Percentiles rank a stretch among this genome's conserved stretches.
phyloP scores from a whole-genome alignment of 371 early-diverging fungal genomes.

The Circinella minor region DNA sequence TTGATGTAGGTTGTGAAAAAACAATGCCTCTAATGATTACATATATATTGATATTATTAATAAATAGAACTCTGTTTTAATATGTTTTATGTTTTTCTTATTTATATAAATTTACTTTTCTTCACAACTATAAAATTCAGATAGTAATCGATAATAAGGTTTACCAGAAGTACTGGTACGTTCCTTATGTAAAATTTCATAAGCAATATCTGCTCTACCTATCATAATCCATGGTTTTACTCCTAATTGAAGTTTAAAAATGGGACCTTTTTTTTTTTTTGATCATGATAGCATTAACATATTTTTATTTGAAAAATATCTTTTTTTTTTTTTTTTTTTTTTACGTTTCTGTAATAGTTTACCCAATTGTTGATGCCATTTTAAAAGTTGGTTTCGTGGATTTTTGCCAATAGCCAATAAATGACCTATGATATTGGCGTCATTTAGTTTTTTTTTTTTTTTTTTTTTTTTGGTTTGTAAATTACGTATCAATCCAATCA shows the following conservation, averaged over 20 bases:
- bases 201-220: slow-evolving; percentile 22
- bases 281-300: background rate
- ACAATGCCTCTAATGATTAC: background rate
- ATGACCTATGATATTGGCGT: background rate
- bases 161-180: background rate
- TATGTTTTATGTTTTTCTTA: too few species aligned
- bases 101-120: background rate
- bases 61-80: background rate
- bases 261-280: slow-evolving; percentile 14
- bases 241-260: slow-evolving; percentile 22
- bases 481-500: too few species aligned
- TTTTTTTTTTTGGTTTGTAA: too few species aligned
- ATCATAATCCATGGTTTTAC: slow-evolving; percentile 26
- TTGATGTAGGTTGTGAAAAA: slow-evolving; percentile 2
- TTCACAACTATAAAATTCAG: slow-evolving; percentile 1
- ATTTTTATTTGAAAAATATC: too few species aligned
- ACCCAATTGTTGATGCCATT: slow-evolving; percentile 1
- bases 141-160: background rate
- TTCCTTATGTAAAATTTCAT: slow-evolving; percentile 21
- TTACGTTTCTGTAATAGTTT: background rate
- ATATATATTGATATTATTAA: background rate
- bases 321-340: too few species aligned
- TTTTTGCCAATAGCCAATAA: background rate
- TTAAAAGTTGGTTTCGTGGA: background rate
- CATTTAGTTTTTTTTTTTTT: too few species aligned